Conservation (phyloP, 305 asterid genomes). For the Coffea humblotiana region DNA sequence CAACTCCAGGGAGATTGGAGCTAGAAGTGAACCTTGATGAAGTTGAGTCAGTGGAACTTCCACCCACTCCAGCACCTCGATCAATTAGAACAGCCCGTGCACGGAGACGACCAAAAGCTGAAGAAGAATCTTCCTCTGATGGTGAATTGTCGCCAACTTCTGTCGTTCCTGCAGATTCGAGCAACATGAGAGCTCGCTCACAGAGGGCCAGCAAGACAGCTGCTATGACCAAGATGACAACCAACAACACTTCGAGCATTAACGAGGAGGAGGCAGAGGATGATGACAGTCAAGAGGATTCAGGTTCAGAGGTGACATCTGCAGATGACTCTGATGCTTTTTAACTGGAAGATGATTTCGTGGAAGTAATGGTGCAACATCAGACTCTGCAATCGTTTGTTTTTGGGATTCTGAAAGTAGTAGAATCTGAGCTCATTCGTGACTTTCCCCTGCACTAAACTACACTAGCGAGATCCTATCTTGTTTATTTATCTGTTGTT, state of each 20-base stretch:
- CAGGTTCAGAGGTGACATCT: constrained; percentile 61
- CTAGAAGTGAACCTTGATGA: constrained; percentile 48
- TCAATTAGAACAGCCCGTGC: constrained; percentile 47
- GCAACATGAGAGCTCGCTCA: constrained; percentile 52
- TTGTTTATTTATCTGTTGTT: background rate
- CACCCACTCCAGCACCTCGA: constrained; percentile 69
- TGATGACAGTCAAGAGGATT: constrained; percentile 37
- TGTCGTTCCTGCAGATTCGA: constrained; percentile 51
- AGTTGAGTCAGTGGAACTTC: constrained; percentile 41
- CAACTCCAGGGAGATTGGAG: constrained; percentile 52
- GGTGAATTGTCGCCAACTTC: constrained; percentile 59
- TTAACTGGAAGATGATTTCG: background rate
- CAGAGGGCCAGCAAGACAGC: constrained; percentile 92
- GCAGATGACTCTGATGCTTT: constrained; percentile 52
- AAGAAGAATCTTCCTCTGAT: constrained; percentile 58
- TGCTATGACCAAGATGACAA: constrained; percentile 64
- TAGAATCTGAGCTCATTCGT: constrained; percentile 1
- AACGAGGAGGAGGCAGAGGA: constrained; percentile 57
- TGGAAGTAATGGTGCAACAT: background rate
- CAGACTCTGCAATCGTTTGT: background rate
- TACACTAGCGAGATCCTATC: background rate
- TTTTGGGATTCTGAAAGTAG: background rate
- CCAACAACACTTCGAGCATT: constrained; percentile 44
- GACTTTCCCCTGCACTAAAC: background rate
- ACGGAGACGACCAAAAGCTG: constrained; percentile 57